Evolutionary conservation across 164 flowering plant genomes (phyloP).

Genomic region (Protea cynaroides): DNA sequence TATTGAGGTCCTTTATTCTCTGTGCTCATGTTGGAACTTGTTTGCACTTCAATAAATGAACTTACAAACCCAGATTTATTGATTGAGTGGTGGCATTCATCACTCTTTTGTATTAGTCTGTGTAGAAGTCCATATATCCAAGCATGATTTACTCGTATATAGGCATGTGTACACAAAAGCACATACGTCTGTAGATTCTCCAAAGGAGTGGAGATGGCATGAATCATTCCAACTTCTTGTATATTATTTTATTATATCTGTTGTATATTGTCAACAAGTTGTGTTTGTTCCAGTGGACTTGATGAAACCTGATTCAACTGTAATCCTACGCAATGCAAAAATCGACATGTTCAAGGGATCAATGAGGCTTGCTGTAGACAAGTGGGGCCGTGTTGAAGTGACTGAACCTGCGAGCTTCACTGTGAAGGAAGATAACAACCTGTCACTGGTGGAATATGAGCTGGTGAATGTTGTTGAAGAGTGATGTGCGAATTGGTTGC

Average conservation of each 20-base stretch:
- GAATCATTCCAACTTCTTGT: too few species aligned
- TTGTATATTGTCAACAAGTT: neutral
- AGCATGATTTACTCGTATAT: too few species aligned
- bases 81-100: too few species aligned
- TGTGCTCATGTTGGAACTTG: too few species aligned
- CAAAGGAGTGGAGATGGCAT: too few species aligned
- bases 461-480: constrained; percentile 21
- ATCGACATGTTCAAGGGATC: constrained; percentile 29
- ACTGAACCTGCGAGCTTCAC: constrained; percentile 23
- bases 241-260: neutral
- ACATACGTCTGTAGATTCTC: too few species aligned
- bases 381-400: constrained; percentile 27
- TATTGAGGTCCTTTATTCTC: too few species aligned
- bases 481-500: neutral
- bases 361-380: constrained; percentile 28
- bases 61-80: too few species aligned
- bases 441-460: constrained; percentile 22
- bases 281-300: constrained; percentile 12
- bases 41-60: too few species aligned
- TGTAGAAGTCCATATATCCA: too few species aligned
- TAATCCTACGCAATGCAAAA: constrained; percentile 23
- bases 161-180: too few species aligned
- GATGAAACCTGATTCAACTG: constrained; percentile 19
- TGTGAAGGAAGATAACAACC: constrained; percentile 23
- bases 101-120: too few species aligned